A percentile compares a stretch with the other conserved stretches of the same genome.
phyloP scores from a whole-genome alignment of 129 eudicot species.

The Pulicaria dysenterica region DNA sequence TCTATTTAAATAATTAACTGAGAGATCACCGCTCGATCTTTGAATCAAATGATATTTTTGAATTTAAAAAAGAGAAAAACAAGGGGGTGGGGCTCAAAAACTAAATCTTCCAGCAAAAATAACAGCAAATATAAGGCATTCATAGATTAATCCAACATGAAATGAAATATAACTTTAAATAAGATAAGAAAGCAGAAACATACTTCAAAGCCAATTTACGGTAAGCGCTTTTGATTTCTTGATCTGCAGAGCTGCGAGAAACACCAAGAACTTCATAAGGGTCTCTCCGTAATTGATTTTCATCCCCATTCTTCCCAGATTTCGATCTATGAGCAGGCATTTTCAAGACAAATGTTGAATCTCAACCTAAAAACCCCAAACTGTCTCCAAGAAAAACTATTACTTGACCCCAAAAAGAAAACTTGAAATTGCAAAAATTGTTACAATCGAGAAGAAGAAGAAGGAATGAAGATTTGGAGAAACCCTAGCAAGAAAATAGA shows the following conservation, averaged over 20 bases:
- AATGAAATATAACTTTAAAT: neutral
- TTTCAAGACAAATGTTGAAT: neutral
- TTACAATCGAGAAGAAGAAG: constrained; percentile 15
- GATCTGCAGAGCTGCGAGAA: constrained; percentile 66
- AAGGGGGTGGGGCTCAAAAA: too few species aligned
- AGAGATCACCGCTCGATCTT: too few species aligned
- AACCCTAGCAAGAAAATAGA: constrained; percentile 27
- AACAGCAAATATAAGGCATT: too few species aligned
- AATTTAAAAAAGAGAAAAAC: too few species aligned
- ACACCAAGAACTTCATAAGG: constrained; percentile 91
- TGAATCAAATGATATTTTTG: too few species aligned
- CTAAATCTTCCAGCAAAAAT: too few species aligned
- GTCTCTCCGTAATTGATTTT: constrained; percentile 67
- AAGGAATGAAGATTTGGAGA: constrained; percentile 21
- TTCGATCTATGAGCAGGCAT: constrained; percentile 69
- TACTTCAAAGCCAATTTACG: constrained; percentile 87
- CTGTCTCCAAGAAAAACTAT: constrained; percentile 9
- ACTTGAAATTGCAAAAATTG: neutral
- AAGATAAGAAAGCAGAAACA: neutral
- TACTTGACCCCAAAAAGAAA: neutral
- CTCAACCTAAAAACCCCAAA: constrained; percentile 20
- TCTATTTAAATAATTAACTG: too few species aligned
- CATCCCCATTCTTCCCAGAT: constrained; percentile 46
- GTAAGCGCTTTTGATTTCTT: constrained; percentile 75
- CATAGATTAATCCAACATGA: neutral